Evolutionary conservation across 495 filamentous ascomycete species (phyloP).

Genomic region (Durotheca rogersii): DNA sequence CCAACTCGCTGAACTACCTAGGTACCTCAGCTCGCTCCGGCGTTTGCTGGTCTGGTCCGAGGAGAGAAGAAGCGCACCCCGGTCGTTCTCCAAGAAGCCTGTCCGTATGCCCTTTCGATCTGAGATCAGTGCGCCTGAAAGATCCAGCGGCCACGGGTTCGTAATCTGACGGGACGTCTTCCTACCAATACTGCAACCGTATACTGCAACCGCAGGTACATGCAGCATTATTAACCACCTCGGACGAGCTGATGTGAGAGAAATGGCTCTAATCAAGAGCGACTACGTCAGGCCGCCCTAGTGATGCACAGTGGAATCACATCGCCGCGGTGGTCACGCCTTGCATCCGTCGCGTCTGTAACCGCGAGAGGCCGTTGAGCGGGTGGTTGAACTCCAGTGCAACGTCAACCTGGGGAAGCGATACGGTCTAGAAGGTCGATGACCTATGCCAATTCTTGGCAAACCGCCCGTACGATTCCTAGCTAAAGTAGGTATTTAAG

Average conservation of each 20-base stretch:
- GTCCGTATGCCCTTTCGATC: constrained; percentile 15
- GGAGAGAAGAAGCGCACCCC: constrained; percentile 13
- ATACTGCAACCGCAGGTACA: too few species aligned
- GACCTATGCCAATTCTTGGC: constrained; percentile 3
- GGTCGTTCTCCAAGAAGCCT: constrained; percentile 15
- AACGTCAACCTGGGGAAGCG: constrained; percentile 21
- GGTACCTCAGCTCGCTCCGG: too few species aligned
- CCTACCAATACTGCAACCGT: too few species aligned
- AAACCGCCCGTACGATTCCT: constrained; percentile 6
- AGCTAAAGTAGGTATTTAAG: constrained; percentile 8
- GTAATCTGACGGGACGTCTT: too few species aligned
- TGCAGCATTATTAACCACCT: too few species aligned
- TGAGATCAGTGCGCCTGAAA: constrained; percentile 17
- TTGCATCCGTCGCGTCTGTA: constrained; percentile 9
- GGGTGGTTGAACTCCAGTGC: constrained; percentile 7
- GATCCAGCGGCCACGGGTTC: constrained; percentile 9
- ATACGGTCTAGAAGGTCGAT: constrained; percentile 7
- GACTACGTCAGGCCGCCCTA: neutral
- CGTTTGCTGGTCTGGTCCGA: constrained; percentile 6
- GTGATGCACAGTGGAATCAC: constrained; percentile 8
- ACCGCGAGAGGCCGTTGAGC: constrained; percentile 1
- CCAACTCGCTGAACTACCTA: too few species aligned
- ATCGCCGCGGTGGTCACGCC: constrained; percentile 5
- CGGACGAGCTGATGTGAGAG: constrained; percentile 8
- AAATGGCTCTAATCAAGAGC: constrained; percentile 2